Evolutionary conservation across 2,329 filamentous ascomycete species (phyloP), one percentile per base, ranked within the genome.

Genomic region (Cercospora nicotianae): DNA sequence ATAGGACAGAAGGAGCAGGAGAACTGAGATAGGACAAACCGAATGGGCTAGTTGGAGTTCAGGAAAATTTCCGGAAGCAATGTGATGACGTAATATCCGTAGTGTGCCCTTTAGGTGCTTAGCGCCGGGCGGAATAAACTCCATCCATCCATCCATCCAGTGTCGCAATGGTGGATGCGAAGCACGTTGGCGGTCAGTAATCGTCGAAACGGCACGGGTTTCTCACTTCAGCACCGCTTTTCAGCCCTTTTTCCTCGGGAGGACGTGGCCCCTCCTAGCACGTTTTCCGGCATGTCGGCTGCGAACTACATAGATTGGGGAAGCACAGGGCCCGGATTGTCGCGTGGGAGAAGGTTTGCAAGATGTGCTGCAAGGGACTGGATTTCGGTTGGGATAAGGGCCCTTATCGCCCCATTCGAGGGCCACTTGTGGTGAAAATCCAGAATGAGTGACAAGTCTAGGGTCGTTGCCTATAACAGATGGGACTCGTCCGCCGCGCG

Each of bases 121-220:
- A n/a, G n/a, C n/a, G n/a, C n/a, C n/a, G n/a, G n/a, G n/a, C n/a
- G n/a, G n/a, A n/a, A n/a, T n/a, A n/a, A n/a, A n/a, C n/a, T n/a
- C n/a, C n/a, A n/a, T n/a, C n/a, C n/a, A n/a, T n/a, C n/a, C n/a
- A n/a, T n/a, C n/a, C n/a, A n/a, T n/a, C n/a, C n/a, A n/a, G 67
- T 68, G 63, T 61, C 64, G 67, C 68, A 55, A 70, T 70, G 66
- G 58, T 45, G 63, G 61, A 59, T 53, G 16, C 36, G 18, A 42
- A 68, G 68, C 68, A 70, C 68, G 68, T 61, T 39, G 53, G 4
- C 13, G 1, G 5, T 48, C 18, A 23, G 2, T 18, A 48, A 18
- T 13, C 45, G 3, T 48, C 18, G 18, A 4, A 48, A 23, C 45
- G 45, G 20, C 45, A 23, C 10, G 1, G 5, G 4, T 23, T 48